A percentile compares a stretch with the other conserved stretches of the same genome.
phyloP scores from a whole-genome alignment of 2,329 filamentous ascomycete species.

The Myriosclerotinia scirpicola region DNA sequence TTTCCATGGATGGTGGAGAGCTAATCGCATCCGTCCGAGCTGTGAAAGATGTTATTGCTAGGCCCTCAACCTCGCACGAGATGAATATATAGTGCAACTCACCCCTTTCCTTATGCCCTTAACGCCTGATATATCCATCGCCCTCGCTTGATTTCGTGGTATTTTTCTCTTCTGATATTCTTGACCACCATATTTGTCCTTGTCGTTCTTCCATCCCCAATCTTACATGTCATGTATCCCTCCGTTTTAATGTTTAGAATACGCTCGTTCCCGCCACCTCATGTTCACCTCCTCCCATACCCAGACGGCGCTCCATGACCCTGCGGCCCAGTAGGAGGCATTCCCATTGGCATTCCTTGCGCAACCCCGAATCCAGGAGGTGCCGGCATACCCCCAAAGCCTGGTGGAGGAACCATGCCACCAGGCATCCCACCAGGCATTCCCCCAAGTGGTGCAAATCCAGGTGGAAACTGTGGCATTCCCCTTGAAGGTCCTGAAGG shows the following conservation, averaged over 20 bases:
- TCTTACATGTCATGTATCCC: background rate
- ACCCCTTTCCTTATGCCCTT: slow-evolving; percentile 1
- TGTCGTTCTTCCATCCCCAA: background rate
- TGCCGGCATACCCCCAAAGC: slow-evolving; percentile 32
- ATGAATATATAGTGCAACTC: slow-evolving; percentile 8
- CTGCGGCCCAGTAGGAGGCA: slow-evolving; percentile 35
- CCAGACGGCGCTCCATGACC: slow-evolving; percentile 29
- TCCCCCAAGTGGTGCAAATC: slow-evolving; percentile 30
- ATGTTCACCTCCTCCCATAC: slow-evolving; percentile 18
- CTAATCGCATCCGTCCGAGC: background rate
- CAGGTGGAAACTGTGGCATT: slow-evolving; percentile 45
- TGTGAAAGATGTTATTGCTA: slow-evolving; percentile 10
- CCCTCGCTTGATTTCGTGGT: slow-evolving; percentile 10
- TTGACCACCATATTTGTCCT: background rate
- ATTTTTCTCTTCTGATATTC: slow-evolving; percentile 3
- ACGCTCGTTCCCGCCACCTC: background rate
- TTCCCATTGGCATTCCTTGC: slow-evolving; percentile 33
- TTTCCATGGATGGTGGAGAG: background rate
- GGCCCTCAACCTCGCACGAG: background rate
- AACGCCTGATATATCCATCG: slow-evolving; percentile 16
- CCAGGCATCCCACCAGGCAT: background rate
- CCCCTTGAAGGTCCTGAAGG: background rate
- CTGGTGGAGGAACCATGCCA: slow-evolving; percentile 11
- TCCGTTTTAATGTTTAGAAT: background rate
- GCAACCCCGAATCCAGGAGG: slow-evolving; percentile 37